phyloP scores from a whole-genome alignment of 306 rosid genomes.

The Urtica urens region DNA sequence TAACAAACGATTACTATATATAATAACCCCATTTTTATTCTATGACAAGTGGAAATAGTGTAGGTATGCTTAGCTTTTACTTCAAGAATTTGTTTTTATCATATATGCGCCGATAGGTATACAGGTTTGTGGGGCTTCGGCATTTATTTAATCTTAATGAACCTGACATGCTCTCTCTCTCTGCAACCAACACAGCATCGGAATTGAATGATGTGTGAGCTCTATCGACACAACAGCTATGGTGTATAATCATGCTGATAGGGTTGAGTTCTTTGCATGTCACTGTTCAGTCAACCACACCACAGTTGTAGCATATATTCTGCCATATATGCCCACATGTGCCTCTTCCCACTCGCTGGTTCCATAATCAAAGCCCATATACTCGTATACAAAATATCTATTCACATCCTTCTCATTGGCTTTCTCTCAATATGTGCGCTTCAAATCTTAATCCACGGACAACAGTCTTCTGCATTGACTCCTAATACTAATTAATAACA shows the following conservation, averaged over 20 bases:
- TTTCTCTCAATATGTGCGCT: too few species aligned
- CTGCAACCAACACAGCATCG: background rate
- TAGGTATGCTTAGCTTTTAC: too few species aligned
- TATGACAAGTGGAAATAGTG: too few species aligned
- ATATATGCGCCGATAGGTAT: background rate
- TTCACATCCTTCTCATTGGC: too few species aligned
- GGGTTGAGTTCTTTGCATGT: background rate
- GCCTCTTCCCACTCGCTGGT: background rate
- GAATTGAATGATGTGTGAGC: background rate
- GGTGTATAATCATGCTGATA: background rate
- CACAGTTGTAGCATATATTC: too few species aligned
- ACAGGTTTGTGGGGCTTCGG: background rate
- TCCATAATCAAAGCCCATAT: too few species aligned
- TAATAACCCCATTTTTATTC: too few species aligned
- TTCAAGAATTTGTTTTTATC: background rate
- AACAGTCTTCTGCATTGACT: too few species aligned
- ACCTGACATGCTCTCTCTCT: constrained; percentile 1
- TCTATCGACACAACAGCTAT: background rate
- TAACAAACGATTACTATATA: too few species aligned
- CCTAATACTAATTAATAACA: too few species aligned
- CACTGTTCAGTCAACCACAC: background rate
- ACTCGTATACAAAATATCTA: too few species aligned
- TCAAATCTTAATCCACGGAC: too few species aligned
- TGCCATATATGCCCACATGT: background rate
- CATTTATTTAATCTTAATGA: constrained; percentile 1